Base-by-base conservation (phyloP, 768 basidiomycete species). In the Suillus americanus region DNA sequence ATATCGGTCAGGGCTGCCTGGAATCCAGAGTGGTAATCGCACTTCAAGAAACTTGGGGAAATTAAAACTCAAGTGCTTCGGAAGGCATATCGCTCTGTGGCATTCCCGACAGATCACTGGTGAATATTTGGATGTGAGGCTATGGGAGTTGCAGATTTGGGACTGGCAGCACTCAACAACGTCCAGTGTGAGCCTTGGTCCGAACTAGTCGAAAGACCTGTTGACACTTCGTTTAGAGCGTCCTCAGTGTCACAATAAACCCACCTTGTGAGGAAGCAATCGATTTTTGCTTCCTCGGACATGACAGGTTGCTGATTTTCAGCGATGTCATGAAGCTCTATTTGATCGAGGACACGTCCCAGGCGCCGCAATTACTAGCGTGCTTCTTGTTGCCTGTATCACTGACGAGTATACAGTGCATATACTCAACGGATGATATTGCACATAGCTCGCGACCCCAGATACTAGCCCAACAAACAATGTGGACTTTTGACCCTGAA, bases 51-150 rank as follows among this genome's bases (percentile, higher is more conserved):
- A 33, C 30, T 25, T 30, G 9, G 51, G 51, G 18, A 20, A 12
- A 20, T 33, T 54, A 20, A 54, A 54, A 54, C 51, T 54, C 51
- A 54, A 54, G 51, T 30, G 30, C 5, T 54, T 54, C 30, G 51
- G 51, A 54, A 54, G 51, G 18, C 51, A 33, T 33, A 54, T 54
- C 51, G 51, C 51, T 30, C 30, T 54, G 51, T 54, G 51, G 28
- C 30, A 6, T 18, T 33, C 51, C 30, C 18, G 33, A 20, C 30
- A 16, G 30, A 33, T 54, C 30, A 33, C 28, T 30, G 1, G 1
- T 51, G 28, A 51, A 18, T 28, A 12, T 33, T 13, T 20, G 20
- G 9, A 30, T 18, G 9, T 20, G 51, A 33, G 30, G 18, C 5
- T 54, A 20, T 54, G 51, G 51, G 30, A 7, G 20, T 54, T 54